Base-by-base conservation (phyloP, 441 rosid species). In the Bocquillonia castaneifolia region DNA sequence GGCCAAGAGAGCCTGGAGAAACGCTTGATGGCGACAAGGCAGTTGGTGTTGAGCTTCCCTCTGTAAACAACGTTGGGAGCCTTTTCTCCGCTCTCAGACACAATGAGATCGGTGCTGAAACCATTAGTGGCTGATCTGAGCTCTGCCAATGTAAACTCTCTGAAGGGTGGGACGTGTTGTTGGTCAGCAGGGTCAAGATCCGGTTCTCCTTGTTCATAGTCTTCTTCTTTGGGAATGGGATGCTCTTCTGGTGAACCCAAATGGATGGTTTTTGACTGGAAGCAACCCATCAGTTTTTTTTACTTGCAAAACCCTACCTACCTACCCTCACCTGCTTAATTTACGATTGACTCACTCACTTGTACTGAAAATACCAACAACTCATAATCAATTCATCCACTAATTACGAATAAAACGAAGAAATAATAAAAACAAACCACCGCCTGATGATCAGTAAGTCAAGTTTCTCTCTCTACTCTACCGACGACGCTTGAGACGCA, bases 191-290 rank as follows among this genome's bases (percentile, higher is more conserved):
- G 91, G 73, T 89, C 89, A 73, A 80, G 91, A 76, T 89, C 91
- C 74, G 92, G 73, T 61, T 80, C 67, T 28, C 80, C 68, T n/a
- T n/a, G n/a, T n/a, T n/a, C n/a, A n/a, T n/a, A n/a, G n/a, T 76
- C 37, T 45, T 75, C 76, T 0, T 74, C 72, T 8, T 75, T 77
- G 59, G 83, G 79, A 70, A 83, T 79, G 5, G 85, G 86, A 25
- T 81, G 82, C 45, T 77, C 78, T 67, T 89, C 92, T 25, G 92
- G 83, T 50, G 92, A 83, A 17, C 82, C 81, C 22, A 85, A 78
- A 71, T 86, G 78, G 45, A 82, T 68, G 28, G 93, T 88, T 78
- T 84, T 89, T 34, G 96, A 90, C 78, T 88, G 93, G 67, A 88
- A 78, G 67, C 96, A 90, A 44, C 96, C 96, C 96, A 90, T 90